Base-by-base conservation (phyloP, 768 basidiomycete species). In the Tephrocybe sp. region DNA sequence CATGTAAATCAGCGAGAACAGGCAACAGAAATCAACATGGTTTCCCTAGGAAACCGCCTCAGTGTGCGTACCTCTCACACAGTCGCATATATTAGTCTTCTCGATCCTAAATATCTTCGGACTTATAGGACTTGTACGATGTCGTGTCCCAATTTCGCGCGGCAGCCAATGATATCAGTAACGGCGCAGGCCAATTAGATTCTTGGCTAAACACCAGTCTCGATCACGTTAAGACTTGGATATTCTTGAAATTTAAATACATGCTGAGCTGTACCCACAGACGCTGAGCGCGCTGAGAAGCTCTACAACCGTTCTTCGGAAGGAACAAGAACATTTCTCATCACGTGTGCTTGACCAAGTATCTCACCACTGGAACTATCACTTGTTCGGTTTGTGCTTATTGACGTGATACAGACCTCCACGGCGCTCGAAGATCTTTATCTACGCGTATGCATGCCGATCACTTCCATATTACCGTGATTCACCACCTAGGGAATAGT, bases 1-100 rank as follows among this genome's bases (percentile, higher is more conserved):
- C 65, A 74, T 52, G 51, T 88, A 4, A 54, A 66, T 15, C 60
- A 68, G 3, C 72, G 77, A 30, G 83, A 85, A 61, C 68, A 71
- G 35, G 49, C 32, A 1, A 55, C 68, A 18, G 61, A 62, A 42
- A 44, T 57, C 12, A 58, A 57, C 25, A 58, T 69, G 24, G 57
- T 62, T 9, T 47, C 57, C 25, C 73, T 73, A 66, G 61, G 63
- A 42, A 49, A 25, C 9, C 58, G 60, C 19, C 40, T 71, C 25
- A 51, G 54, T 21, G 71, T 69, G 19, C 28, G 61, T 55, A 12
- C 11, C 30, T 13, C 3, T 35, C n/a, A n/a, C n/a, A n/a, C n/a
- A n/a, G n/a, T 37, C 56, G 18, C 9, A 3, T 7, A 11, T 39
- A 2, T n/a, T 34, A 22, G 25, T 16, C 8, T n/a, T 16, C 9